Evolutionary conservation across 2,329 filamentous ascomycete genomes (phyloP), one percentile per base, ranked within the genome.

Genomic region (Cladosporium sp.): DNA sequence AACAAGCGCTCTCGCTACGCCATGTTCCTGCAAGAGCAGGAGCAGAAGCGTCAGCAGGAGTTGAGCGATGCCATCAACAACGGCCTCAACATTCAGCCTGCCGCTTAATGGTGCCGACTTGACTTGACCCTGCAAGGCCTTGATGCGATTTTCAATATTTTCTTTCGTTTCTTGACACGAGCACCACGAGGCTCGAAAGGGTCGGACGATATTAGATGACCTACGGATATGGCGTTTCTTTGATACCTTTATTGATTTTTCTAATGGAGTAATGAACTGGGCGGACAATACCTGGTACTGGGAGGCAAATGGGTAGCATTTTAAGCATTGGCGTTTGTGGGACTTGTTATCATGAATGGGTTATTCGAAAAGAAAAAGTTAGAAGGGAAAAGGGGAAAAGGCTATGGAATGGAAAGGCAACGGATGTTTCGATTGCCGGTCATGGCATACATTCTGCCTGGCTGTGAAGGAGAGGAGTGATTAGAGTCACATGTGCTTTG

Each of bases 1-100:
- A 96, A 96, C 78, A 95, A 93, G 73, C 86, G 91, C 70, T 95
- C 89, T 52, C 85, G 90, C 61, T 99, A 97, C 65, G 88, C 90
- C 9, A 84, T 91, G 72, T 96, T 86, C 71, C 73, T 95, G 50
- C 78, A 79, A 62, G 83, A 89, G 54, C 81, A 87, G 70, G 85
- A 89, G 67, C 73, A 78, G 64, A 85, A 88, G 75, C 76, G 84
- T 59, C 79, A 82, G 56, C 73, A 80, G 60, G 77, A 76, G 37
- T 61, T 82, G 34, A 65, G 59, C 47, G 63, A 66, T 20, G 67
- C 66, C 22, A 67, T 69, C 41, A 47, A 61, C 22, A 55, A 60
- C 30, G 66, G 67, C 4, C 52, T 68, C 43, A 60, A 61, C 43
- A 65, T 67, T n/a, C 64, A 65, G 50, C 53, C 57, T 34, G 45